Evolutionary conservation across 139 green algal species (phyloP).

Genomic region (Raphidocelis subcapitata): DNA sequence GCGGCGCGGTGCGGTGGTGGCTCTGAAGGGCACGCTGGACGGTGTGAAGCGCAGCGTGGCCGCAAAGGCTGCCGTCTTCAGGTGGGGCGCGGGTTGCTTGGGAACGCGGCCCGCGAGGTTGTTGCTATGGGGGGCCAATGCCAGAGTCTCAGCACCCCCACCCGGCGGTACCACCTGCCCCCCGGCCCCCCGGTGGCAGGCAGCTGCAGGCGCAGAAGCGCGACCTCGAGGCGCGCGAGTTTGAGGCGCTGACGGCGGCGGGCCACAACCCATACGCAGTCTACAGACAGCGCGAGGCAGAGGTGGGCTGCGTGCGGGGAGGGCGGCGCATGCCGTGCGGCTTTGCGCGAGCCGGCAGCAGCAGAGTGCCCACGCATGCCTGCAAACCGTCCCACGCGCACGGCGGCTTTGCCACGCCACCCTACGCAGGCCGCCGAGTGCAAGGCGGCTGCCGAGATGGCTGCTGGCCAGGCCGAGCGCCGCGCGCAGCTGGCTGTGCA

Average conservation of each 20-base stretch:
- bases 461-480: constrained; percentile 16
- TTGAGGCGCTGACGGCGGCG: constrained; percentile 21
- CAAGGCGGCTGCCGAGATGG: constrained; percentile 14
- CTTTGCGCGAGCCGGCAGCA: neutral
- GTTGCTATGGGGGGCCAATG: neutral
- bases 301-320: neutral
- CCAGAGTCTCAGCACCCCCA: neutral
- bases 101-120: neutral
- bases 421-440: constrained; percentile 1
- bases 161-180: neutral
- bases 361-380: neutral
- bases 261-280: constrained; percentile 68
- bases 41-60: neutral
- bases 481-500: constrained; percentile 30
- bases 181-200: constrained; percentile 15
- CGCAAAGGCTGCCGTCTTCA: constrained; percentile 1
- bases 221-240: constrained; percentile 31
- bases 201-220: constrained; percentile 26
- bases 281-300: constrained; percentile 34
- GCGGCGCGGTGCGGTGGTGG: constrained; percentile 1
- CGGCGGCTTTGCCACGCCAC: no score
- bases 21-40: constrained; percentile 3
- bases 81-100: neutral
- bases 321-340: neutral
- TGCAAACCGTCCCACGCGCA: neutral